These are phyloP conservation scores for Boletus eberwhitei DNA, from an alignment of 768 basidiomycete species.

Conservation along the genomic window DNA sequence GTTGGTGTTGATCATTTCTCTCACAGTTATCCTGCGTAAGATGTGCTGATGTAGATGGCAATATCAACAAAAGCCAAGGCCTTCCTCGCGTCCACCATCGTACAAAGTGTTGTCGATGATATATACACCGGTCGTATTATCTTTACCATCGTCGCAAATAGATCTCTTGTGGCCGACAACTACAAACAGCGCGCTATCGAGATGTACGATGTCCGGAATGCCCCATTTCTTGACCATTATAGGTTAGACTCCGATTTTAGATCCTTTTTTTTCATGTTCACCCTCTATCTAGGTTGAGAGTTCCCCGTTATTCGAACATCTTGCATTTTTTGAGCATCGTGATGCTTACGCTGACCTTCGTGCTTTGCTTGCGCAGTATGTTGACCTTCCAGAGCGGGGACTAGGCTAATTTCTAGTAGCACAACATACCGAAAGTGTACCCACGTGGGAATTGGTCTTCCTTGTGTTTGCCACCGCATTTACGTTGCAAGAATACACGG, in stretches of 20 bases:
- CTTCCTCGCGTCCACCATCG: conserved; percentile 78
- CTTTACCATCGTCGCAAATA: conserved; percentile 56
- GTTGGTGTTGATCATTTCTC: conserved; percentile 40
- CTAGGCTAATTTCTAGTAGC: conserved; percentile 38
- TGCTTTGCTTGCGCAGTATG: conserved; percentile 74
- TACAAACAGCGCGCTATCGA: conserved; percentile 79
- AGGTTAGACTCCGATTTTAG: conserved; percentile 37
- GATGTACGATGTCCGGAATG: conserved; percentile 62
- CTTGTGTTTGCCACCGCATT: conserved; percentile 77
- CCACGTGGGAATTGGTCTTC: conserved; percentile 68
- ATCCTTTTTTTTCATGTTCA: neutral
- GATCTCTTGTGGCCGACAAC: conserved; percentile 84
- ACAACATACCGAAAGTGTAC: conserved; percentile 49
- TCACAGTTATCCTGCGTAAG: neutral
- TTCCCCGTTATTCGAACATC: conserved; percentile 75
- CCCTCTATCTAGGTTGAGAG: conserved; percentile 54
- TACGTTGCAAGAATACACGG: conserved; percentile 82
- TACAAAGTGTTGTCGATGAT: conserved; percentile 84
- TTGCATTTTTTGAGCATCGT: conserved; percentile 79
- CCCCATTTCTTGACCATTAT: conserved; percentile 83
- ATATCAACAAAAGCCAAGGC: conserved; percentile 81
- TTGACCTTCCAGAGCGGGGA: neutral
- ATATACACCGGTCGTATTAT: conserved; percentile 81
- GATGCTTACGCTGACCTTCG: conserved; percentile 62
- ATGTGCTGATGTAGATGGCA: conserved; percentile 58